These are phyloP conservation scores for Xylaria sp. DNA, from an alignment of 2,329 filamentous ascomycete genomes.

Conservation along the genomic window DNA sequence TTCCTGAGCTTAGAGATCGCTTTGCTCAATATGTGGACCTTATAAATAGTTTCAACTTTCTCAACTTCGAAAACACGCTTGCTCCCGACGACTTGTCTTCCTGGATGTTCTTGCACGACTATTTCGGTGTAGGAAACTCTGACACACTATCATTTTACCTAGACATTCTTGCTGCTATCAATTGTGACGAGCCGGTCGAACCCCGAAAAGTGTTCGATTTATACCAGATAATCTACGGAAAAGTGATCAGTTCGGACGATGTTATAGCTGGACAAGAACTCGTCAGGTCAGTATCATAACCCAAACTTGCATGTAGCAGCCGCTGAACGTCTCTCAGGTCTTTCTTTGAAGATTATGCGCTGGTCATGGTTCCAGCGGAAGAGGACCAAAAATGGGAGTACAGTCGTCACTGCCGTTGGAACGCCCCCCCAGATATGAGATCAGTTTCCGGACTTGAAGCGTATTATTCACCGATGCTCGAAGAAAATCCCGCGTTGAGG, in stretches of 20 bases:
- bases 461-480: neutral
- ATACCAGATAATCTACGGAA: constrained; percentile 12
- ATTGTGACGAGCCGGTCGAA: neutral
- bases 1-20: constrained; percentile 5
- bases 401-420: constrained; percentile 4
- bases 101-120: constrained; percentile 13
- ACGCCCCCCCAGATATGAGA: constrained; percentile 4
- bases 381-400: constrained; percentile 7
- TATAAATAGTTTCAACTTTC: neutral
- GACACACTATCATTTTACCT: constrained; percentile 12
- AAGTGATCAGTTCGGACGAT: constrained; percentile 8
- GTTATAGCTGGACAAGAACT: neutral
- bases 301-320: neutral
- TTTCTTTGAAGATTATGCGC: constrained; percentile 7
- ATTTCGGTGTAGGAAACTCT: constrained; percentile 4
- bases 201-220: constrained; percentile 5
- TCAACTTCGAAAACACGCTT: constrained; percentile 14
- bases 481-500: constrained; percentile 1
- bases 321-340: neutral
- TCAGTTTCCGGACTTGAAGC: constrained; percentile 4
- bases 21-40: constrained; percentile 2
- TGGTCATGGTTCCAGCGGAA: constrained; percentile 1
- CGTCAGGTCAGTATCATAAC: neutral
- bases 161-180: neutral
- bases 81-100: constrained; percentile 5